These are phyloP conservation scores for Amanita rimosa DNA, from an alignment of 768 basidiomycete species.

Conservation along the genomic window DNA sequence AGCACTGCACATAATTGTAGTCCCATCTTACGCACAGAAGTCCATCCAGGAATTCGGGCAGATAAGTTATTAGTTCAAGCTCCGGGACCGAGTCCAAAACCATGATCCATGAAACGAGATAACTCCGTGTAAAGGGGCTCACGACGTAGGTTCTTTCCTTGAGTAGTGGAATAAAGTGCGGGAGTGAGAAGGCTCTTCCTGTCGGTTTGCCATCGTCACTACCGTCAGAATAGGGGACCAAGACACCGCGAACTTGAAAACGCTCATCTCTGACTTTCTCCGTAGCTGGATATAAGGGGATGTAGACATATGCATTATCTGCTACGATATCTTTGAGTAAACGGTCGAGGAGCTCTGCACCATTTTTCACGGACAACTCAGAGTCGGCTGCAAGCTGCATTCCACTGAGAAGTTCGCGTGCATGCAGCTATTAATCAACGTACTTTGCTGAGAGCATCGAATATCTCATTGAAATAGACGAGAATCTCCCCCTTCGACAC, in stretches of 20 bases:
- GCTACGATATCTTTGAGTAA: slow-evolving; percentile 98
- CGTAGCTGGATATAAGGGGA: slow-evolving; percentile 78
- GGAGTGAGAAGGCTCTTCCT: slow-evolving; percentile 79
- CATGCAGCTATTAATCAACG: slow-evolving; percentile 12
- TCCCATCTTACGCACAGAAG: slow-evolving; percentile 54
- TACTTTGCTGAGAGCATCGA: slow-evolving; percentile 95
- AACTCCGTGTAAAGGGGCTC: slow-evolving; percentile 91
- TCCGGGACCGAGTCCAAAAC: slow-evolving; percentile 96
- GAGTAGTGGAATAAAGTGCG: slow-evolving; percentile 89
- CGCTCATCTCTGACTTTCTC: slow-evolving; percentile 55
- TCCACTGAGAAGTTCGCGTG: slow-evolving; percentile 7
- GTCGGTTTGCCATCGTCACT: slow-evolving; percentile 19
- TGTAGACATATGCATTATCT: slow-evolving; percentile 90
- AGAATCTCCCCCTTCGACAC: slow-evolving; percentile 96
- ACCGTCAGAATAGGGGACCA: slow-evolving; percentile 55
- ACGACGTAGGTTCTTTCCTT: slow-evolving; percentile 91
- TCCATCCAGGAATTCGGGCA: slow-evolving; percentile 92
- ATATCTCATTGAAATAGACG: slow-evolving; percentile 96
- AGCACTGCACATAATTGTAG: slow-evolving; percentile 2
- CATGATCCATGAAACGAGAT: slow-evolving; percentile 94
- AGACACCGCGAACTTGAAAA: slow-evolving; percentile 43
- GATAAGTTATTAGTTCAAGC: slow-evolving; percentile 85
- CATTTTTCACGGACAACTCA: slow-evolving; percentile 94
- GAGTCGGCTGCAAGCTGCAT: slow-evolving; percentile 88
- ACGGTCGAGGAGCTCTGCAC: slow-evolving; percentile 91